Percentiles rank a stretch among this genome's conserved stretches.
phyloP scores from a whole-genome alignment of 2,329 filamentous ascomycete genomes.

The Colletotrichum musae region DNA sequence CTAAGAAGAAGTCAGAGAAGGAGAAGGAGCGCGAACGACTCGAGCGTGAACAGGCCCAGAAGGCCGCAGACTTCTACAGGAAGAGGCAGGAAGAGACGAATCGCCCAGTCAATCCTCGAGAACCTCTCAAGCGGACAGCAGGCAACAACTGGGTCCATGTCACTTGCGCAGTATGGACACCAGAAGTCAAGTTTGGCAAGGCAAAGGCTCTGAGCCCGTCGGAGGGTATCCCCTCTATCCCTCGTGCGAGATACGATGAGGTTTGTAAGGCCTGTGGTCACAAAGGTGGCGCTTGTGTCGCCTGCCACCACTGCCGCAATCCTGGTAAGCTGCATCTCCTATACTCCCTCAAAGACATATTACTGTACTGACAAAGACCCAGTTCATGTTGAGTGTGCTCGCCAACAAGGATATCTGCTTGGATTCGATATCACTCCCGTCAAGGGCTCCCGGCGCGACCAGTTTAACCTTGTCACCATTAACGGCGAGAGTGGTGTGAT shows the following conservation, averaged over 20 bases:
- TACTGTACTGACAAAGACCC: slow-evolving; percentile 43
- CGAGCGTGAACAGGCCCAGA: slow-evolving; percentile 87
- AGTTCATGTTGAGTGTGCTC: slow-evolving; percentile 93
- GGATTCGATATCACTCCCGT: slow-evolving; percentile 93
- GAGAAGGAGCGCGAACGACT: slow-evolving; percentile 89
- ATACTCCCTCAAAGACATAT: slow-evolving; percentile 46
- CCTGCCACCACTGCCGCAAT: slow-evolving; percentile 81
- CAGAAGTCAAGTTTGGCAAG: slow-evolving; percentile 93
- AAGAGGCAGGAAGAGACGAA: slow-evolving; percentile 88
- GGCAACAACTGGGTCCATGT: slow-evolving; percentile 99
- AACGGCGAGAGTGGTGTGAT: slow-evolving; percentile 87
- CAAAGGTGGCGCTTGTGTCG: slow-evolving; percentile 82
- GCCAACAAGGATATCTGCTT: slow-evolving; percentile 84
- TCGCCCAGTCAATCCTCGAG: slow-evolving; percentile 86
- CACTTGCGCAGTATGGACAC: slow-evolving; percentile 90
- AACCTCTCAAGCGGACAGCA: slow-evolving; percentile 92
- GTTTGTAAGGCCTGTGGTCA: slow-evolving; percentile 88
- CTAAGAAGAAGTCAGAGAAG: slow-evolving; percentile 92
- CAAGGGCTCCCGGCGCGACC: slow-evolving; percentile 89
- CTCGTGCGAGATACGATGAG: slow-evolving; percentile 79
- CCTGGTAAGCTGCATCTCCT: slow-evolving; percentile 55
- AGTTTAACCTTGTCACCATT: slow-evolving; percentile 83
- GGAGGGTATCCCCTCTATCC: slow-evolving; percentile 90
- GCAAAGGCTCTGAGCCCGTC: slow-evolving; percentile 86
- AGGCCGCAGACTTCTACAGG: slow-evolving; percentile 85